Conservation (phyloP, 768 basidiomycete genomes). For the Psilocybe azurescens region DNA sequence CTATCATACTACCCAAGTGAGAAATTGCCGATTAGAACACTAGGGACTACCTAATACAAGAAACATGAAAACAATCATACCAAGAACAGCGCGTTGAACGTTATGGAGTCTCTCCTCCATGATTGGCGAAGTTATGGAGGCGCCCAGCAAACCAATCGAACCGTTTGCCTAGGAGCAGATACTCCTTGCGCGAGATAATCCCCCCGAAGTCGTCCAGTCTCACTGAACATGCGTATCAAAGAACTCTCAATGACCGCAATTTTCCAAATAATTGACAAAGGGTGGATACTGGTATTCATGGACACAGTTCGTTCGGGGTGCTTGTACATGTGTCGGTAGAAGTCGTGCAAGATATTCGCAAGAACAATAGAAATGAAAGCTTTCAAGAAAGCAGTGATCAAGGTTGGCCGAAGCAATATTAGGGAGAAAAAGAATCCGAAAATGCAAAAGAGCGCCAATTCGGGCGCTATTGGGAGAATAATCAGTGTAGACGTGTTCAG, state of each 20-base stretch:
- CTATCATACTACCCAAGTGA: too few species aligned
- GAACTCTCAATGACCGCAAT: conserved; percentile 54
- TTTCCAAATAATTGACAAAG: conserved; percentile 38
- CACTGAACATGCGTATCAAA: conserved; percentile 54
- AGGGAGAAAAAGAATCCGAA: conserved; percentile 20
- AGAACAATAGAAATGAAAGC: conserved; percentile 34
- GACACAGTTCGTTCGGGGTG: conserved; percentile 38
- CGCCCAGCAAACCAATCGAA: conserved; percentile 64
- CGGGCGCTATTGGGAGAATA: conserved; percentile 53
- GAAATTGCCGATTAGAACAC: too few species aligned
- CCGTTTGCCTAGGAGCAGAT: conserved; percentile 37
- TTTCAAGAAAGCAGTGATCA: conserved; percentile 20
- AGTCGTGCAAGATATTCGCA: conserved; percentile 52
- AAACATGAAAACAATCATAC: background rate
- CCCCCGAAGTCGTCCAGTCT: conserved; percentile 55
- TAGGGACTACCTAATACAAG: background rate
- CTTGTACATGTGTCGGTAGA: conserved; percentile 50
- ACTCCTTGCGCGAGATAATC: conserved; percentile 48
- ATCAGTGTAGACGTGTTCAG: conserved; percentile 50
- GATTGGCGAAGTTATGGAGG: conserved; percentile 31
- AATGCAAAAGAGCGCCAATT: conserved; percentile 38
- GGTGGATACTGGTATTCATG: conserved; percentile 38
- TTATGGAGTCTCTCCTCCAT: conserved; percentile 50
- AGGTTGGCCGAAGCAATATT: conserved; percentile 16
- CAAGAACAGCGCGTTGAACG: conserved; percentile 26